A percentile compares a stretch with the other conserved stretches of the same genome.
phyloP scores from a whole-genome alignment of 2,329 filamentous ascomycete species.

The Ophiocordyceps robertsii region DNA sequence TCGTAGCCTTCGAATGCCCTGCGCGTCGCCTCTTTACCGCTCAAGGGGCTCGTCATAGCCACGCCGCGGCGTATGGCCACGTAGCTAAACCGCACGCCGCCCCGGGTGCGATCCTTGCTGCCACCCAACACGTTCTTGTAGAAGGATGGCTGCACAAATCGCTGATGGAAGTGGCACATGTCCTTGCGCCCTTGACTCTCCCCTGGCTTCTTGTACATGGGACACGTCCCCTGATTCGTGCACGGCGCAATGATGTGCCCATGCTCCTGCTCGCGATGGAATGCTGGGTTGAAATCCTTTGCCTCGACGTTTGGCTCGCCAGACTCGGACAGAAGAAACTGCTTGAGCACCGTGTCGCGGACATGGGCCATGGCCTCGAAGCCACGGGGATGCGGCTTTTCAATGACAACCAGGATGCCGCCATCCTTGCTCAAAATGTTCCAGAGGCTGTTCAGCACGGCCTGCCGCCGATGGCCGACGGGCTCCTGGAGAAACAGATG shows the following conservation, averaged over 20 bases:
- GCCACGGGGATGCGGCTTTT: constrained; percentile 82
- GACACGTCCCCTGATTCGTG: constrained; percentile 78
- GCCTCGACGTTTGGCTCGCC: constrained; percentile 19
- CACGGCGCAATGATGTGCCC: constrained; percentile 63
- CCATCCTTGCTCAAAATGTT: constrained; percentile 69
- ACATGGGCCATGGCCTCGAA: constrained; percentile 87
- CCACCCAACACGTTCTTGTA: constrained; percentile 59
- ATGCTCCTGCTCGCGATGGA: constrained; percentile 33
- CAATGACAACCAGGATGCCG: constrained; percentile 73
- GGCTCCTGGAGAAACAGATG: constrained; percentile 67
- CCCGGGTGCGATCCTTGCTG: constrained; percentile 61
- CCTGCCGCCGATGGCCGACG: constrained; percentile 64
- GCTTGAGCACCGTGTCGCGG: constrained; percentile 62
- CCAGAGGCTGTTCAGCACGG: constrained; percentile 81
- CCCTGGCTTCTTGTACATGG: constrained; percentile 70
- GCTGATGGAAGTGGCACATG: constrained; percentile 81
- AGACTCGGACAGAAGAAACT: constrained; percentile 46
- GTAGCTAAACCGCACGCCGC: constrained; percentile 86
- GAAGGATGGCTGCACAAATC: constrained; percentile 73
- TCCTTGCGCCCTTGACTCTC: constrained; percentile 66
- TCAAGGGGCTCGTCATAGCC: constrained; percentile 13
- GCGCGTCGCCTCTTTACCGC: constrained; percentile 45
- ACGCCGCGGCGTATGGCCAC: constrained; percentile 70
- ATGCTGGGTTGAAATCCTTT: constrained; percentile 26
- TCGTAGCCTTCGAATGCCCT: constrained; percentile 64